A percentile compares a stretch with the other conserved stretches of the same genome.
Conservation (phyloP, 2,329 filamentous ascomycete species). For the Xylaria sp. region DNA sequence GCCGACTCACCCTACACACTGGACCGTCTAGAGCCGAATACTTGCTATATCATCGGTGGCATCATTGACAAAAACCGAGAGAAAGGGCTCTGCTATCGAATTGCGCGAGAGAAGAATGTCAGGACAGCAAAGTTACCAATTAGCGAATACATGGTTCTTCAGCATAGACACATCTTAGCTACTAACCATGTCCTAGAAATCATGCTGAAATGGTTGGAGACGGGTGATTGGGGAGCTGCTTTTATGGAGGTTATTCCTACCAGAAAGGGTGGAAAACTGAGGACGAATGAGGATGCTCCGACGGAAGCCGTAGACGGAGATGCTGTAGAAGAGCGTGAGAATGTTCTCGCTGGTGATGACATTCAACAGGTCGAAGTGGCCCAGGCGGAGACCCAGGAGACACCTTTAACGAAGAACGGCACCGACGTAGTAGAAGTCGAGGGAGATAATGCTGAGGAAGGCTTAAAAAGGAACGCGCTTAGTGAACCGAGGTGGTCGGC, state of each 20-base stretch:
- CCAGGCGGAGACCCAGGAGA: slow-evolving; percentile 12
- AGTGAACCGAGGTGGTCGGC: slow-evolving; percentile 42
- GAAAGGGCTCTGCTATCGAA: slow-evolving; percentile 91
- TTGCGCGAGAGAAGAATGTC: slow-evolving; percentile 78
- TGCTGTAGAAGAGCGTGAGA: not conserved
- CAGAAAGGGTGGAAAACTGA: slow-evolving; percentile 83
- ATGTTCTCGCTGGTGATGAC: slow-evolving; percentile 15
- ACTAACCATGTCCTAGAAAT: slow-evolving; percentile 98
- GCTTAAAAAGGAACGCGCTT: slow-evolving; percentile 40
- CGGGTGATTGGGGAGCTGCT: slow-evolving; percentile 89
- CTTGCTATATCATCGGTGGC: slow-evolving; percentile 92
- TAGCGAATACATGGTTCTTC: slow-evolving; percentile 93
- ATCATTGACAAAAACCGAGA: slow-evolving; percentile 96
- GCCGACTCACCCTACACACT: slow-evolving; percentile 91
- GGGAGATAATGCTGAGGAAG: slow-evolving; percentile 41
- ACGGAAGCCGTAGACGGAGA: slow-evolving; percentile 16
- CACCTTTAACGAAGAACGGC: slow-evolving; percentile 5
- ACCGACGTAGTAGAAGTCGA: slow-evolving; percentile 25
- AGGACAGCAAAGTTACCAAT: slow-evolving; percentile 93
- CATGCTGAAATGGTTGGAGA: slow-evolving; percentile 92
- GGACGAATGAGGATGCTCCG: slow-evolving; percentile 48
- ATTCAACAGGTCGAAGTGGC: slow-evolving; percentile 11
- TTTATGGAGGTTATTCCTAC: slow-evolving; percentile 91
- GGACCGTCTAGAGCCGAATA: slow-evolving; percentile 84
- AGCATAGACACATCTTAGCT: slow-evolving; percentile 83